Base-by-base conservation (phyloP, 371 early-diverging fungal genomes). In the Haplosporangium sp. region DNA sequence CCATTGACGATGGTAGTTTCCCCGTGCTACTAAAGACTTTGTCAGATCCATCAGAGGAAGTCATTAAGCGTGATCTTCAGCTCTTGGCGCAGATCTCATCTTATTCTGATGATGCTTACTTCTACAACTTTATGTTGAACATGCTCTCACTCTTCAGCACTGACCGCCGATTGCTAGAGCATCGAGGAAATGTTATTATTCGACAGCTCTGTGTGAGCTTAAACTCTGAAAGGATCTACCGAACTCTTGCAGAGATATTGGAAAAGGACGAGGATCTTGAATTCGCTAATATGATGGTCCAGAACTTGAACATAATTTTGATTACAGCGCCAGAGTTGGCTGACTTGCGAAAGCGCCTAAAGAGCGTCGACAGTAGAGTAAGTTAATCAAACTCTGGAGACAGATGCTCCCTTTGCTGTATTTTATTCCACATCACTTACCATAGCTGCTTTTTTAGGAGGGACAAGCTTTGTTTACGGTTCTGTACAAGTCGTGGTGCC, bases 61-160 rank as follows among this genome's bases (percentile, higher is more conserved):
- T 87, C 64, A 83, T 97, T 34, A 90, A 92, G 76, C 87, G 94
- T 9, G 96, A 94, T 77, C 86, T 98, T 48, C 93, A 95, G 68
- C 85, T 97, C n/a, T 86, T 98, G 66, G 96, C 98, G 4, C 97
- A 97, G 71, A 94, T 98, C n/a, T 92, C 94, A 7, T 88, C 89
- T 1, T 86, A 90, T 62, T 93, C 94, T 0, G 95, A 93, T 68
- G 92, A 90, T 39, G 91, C 89, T 20, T 94, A 94, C 63, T 93
- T 97, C 72, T 83, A 85, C 37, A 85, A 90, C 44, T 96, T 96
- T 74, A 93, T 97, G 86, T 84, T 88, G 40, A 90, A 92, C 60
- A 81, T 98, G 56, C 84, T 97, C 62, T 87, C 88, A n/a, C 84
- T 96, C 48, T 96, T 97, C 83, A 90, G 92, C n/a, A 91, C 91